Conservation (phyloP, 2,329 filamentous ascomycete genomes). For the Cladophialophora immunda region DNA sequence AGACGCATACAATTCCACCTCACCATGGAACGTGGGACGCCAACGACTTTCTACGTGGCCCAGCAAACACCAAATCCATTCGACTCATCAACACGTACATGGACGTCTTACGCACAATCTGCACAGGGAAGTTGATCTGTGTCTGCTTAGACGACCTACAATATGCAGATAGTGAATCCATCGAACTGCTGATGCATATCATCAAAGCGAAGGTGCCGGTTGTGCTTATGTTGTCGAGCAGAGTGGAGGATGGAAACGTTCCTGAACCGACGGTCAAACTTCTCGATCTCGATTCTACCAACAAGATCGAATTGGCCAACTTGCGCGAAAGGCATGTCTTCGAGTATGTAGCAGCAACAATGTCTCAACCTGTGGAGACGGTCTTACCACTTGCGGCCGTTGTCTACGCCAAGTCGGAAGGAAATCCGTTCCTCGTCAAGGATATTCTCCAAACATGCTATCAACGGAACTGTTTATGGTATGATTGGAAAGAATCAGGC, state of each 20-base stretch:
- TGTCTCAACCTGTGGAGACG: conserved; percentile 76
- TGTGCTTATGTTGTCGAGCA: conserved; percentile 80
- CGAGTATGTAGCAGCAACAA: conserved; percentile 81
- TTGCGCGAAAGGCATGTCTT: conserved; percentile 82
- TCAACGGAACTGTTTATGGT: conserved; percentile 87
- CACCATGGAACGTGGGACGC: conserved; percentile 32
- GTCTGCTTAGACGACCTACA: conserved; percentile 90
- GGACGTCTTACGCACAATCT: conserved; percentile 83
- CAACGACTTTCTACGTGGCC: conserved; percentile 49
- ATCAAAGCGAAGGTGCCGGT: conserved; percentile 80
- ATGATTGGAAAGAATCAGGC: conserved; percentile 80
- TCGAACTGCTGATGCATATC: conserved; percentile 84
- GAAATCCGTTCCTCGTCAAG: conserved; percentile 89
- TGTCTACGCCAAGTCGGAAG: conserved; percentile 85
- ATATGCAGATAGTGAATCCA: conserved; percentile 85
- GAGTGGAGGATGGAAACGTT: conserved; percentile 69
- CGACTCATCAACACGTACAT: conserved; percentile 87
- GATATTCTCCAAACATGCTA: conserved; percentile 91
- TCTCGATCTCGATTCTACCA: conserved; percentile 67
- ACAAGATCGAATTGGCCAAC: conserved; percentile 73
- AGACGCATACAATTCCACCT: conserved; percentile 8
- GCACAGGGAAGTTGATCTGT: conserved; percentile 84
- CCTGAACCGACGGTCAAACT: conserved; percentile 50
- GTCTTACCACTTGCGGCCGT: conserved; percentile 81
- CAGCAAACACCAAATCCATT: conserved; percentile 61